Percentiles rank a stretch among this genome's conserved stretches.
Evolutionary conservation across 176 grass and related monocot genomes (phyloP).

Genomic region (Tuctoria greenei): DNA sequence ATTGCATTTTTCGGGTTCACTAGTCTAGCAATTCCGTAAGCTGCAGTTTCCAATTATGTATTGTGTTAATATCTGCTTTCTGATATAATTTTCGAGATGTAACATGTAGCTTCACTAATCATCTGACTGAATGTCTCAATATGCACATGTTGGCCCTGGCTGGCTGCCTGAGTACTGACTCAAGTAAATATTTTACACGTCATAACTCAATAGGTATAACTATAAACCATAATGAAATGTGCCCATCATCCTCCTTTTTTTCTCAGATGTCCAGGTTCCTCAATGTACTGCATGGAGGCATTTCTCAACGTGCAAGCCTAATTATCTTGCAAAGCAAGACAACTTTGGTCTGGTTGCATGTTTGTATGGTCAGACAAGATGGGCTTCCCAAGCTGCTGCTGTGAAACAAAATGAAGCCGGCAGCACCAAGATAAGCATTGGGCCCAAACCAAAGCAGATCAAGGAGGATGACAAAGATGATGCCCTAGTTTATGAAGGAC

Average conservation of each 20-base stretch:
- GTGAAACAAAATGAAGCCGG: constrained; percentile 54
- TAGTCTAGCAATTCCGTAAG: not conserved
- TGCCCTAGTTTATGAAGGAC: constrained; percentile 64
- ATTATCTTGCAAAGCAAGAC: constrained; percentile 16
- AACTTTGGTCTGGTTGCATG: not conserved
- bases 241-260: not conserved
- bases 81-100: not conserved
- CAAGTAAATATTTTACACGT: not conserved
- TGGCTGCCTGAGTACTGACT: too few relatives aligned
- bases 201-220: too few relatives aligned
- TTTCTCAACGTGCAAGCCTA: constrained; percentile 39
- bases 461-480: constrained; percentile 53
- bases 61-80: not conserved
- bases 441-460: constrained; percentile 58
- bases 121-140: not conserved
- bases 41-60: not conserved
- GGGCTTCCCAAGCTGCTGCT: constrained; percentile 53
- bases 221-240: not conserved
- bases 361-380: constrained; percentile 52
- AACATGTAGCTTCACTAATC: not conserved
- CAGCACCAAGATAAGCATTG: constrained; percentile 79
- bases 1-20: not conserved
- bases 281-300: constrained; percentile 39
- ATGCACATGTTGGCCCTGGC: not conserved
- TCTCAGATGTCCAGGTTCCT: constrained; percentile 50